phyloP scores from a whole-genome alignment of 2,329 filamentous ascomycete species.

The Verticillium nubilum region DNA sequence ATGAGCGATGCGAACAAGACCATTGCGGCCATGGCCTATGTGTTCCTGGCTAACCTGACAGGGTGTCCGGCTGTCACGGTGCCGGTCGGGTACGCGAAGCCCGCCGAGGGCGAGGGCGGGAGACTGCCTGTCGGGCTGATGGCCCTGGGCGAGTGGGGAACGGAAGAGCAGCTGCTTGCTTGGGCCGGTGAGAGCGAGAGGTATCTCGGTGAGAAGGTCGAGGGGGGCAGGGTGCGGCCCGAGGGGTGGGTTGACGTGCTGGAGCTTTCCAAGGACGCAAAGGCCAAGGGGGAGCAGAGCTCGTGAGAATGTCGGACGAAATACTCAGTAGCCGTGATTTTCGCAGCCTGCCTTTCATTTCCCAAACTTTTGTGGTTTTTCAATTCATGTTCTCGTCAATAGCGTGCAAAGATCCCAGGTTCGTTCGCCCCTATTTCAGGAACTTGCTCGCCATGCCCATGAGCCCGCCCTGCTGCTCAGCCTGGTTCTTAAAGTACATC shows the following conservation, averaged over 20 bases:
- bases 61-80: conserved; percentile 71
- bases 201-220: conserved; percentile 44
- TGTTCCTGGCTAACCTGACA: conserved; percentile 77
- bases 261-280: conserved; percentile 20
- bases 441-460: conserved; percentile 43
- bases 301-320: background rate
- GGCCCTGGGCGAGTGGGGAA: conserved; percentile 63
- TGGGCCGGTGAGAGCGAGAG: conserved; percentile 54
- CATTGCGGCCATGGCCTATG: conserved; percentile 78
- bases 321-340: background rate
- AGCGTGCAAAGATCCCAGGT: no score
- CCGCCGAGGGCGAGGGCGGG: conserved; percentile 38
- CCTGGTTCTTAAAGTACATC: conserved; percentile 81
- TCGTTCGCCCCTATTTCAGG: conserved; percentile 23
- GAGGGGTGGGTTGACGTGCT: conserved; percentile 56
- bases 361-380: no score
- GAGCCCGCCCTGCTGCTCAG: conserved; percentile 43
- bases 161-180: conserved; percentile 56
- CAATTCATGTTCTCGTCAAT: no score
- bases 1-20: conserved; percentile 67
- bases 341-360: background rate
- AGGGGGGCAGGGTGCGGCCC: conserved; percentile 44
- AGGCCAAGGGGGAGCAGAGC: conserved; percentile 4
- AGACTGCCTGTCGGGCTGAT: conserved; percentile 56
- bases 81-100: conserved; percentile 67